These are phyloP conservation scores for Bassia scoparia DNA, from an alignment of 148 eudicot genomes.

Conservation along the genomic window DNA sequence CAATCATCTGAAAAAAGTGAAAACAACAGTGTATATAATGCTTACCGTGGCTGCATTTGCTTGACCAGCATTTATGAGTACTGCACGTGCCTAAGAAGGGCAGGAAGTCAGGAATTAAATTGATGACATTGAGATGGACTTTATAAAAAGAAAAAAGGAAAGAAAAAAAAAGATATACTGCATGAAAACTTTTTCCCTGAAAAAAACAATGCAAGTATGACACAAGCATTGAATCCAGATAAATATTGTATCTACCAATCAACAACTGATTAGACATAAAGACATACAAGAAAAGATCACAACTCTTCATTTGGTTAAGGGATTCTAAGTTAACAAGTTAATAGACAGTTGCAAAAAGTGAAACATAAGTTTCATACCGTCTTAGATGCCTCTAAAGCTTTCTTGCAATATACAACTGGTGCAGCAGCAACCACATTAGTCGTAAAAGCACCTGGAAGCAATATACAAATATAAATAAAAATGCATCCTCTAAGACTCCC, in stretches of 20 bases:
- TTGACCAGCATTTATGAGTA: conserved; percentile 98
- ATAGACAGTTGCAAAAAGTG: neutral
- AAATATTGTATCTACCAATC: too few relatives aligned
- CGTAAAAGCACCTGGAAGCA: conserved; percentile 75
- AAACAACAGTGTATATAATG: neutral
- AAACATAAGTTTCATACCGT: conserved; percentile 49
- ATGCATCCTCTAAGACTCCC: neutral
- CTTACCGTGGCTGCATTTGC: conserved; percentile 98
- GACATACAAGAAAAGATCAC: neutral
- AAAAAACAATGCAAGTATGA: neutral
- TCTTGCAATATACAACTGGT: conserved; percentile 85
- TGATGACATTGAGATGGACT: neutral
- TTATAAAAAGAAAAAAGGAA: neutral
- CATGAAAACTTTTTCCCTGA: neutral
- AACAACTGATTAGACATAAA: neutral
- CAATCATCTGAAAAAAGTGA: neutral
- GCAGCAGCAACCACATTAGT: conserved; percentile 97
- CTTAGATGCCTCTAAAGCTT: conserved; percentile 45
- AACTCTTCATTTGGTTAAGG: neutral
- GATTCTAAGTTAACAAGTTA: neutral
- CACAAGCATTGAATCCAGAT: neutral
- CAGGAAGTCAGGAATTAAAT: neutral
- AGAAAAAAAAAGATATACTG: neutral
- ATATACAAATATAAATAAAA: too few relatives aligned
- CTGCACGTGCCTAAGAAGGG: conserved; percentile 76